A percentile compares a stretch with the other conserved stretches of the same genome.
These are phyloP conservation scores for Vararia minispora DNA, from an alignment of 768 basidiomycete species.

Conservation along the genomic window DNA sequence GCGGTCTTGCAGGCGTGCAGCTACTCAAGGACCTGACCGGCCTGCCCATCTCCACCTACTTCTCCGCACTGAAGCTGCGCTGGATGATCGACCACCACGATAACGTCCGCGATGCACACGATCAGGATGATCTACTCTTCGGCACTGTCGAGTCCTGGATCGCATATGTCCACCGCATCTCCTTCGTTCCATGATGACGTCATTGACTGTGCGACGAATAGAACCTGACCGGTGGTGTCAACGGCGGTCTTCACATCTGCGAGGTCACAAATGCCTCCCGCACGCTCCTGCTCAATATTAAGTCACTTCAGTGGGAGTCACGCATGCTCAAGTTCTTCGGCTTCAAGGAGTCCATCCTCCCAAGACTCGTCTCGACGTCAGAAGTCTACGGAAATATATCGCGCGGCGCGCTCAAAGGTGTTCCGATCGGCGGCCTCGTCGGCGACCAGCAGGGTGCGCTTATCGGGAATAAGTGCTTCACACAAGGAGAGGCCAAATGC, in stretches of 20 bases:
- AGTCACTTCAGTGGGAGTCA: slow-evolving; percentile 73
- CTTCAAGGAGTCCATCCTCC: slow-evolving; percentile 66
- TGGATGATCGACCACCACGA: slow-evolving; percentile 92
- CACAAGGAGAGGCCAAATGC: slow-evolving; percentile 90
- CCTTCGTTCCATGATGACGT: slow-evolving; percentile 15
- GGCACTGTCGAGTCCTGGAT: slow-evolving; percentile 99
- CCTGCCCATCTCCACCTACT: slow-evolving; percentile 93
- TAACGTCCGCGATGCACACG: slow-evolving; percentile 68
- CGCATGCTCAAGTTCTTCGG: slow-evolving; percentile 82
- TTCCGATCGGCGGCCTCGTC: slow-evolving; percentile 84
- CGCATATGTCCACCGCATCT: too few relatives aligned
- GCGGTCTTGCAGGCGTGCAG: slow-evolving; percentile 57
- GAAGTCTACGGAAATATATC: slow-evolving; percentile 82
- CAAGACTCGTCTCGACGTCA: slow-evolving; percentile 81
- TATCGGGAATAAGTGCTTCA: slow-evolving; percentile 91
- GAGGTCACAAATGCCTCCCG: slow-evolving; percentile 97
- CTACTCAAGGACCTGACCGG: slow-evolving; percentile 69
- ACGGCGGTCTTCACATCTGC: slow-evolving; percentile 66
- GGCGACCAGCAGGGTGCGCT: slow-evolving; percentile 99
- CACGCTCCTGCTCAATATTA: slow-evolving; percentile 82
- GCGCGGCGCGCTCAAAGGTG: slow-evolving; percentile 53
- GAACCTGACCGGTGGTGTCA: slow-evolving; percentile 76
- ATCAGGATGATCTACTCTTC: slow-evolving; percentile 71
- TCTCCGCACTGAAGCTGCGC: slow-evolving; percentile 90
- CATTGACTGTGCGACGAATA: slow-evolving; percentile 23